These are phyloP conservation scores for Jatropha multifida DNA, from an alignment of 441 rosid species.

Conservation along the genomic window DNA sequence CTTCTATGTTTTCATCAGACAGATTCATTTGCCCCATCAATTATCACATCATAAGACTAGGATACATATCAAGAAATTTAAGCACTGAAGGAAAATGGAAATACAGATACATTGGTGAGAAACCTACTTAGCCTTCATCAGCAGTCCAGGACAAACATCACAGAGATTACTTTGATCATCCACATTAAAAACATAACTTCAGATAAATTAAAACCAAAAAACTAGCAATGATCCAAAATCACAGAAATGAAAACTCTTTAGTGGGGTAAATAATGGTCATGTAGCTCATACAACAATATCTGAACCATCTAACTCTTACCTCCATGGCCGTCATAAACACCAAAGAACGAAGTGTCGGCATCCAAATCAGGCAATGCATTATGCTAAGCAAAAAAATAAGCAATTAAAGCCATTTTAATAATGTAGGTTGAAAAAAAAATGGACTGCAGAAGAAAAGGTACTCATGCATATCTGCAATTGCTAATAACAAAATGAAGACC, in stretches of 20 bases:
- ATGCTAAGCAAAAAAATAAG: conserved; percentile 50
- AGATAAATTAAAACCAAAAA: background rate
- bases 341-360: conserved; percentile 78
- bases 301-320: conserved; percentile 51
- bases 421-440: background rate
- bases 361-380: conserved; percentile 83
- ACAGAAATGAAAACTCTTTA: background rate
- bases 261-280: conserved; percentile 8
- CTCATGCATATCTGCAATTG: background rate
- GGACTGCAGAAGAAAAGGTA: background rate
- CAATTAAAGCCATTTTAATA: background rate
- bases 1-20: background rate
- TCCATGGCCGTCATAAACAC: conserved; percentile 99
- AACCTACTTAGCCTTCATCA: background rate
- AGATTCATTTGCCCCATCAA: background rate
- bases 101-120: background rate
- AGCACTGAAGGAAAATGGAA: background rate
- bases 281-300: conserved; percentile 1
- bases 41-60: background rate
- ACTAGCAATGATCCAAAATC: conserved; percentile 5
- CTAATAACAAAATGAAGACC: background rate
- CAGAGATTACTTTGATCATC: background rate
- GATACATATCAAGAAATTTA: background rate
- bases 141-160: background rate
- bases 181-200: background rate